phyloP scores from a whole-genome alignment of 257 asterid species.

The Eucommia ulmoides region DNA sequence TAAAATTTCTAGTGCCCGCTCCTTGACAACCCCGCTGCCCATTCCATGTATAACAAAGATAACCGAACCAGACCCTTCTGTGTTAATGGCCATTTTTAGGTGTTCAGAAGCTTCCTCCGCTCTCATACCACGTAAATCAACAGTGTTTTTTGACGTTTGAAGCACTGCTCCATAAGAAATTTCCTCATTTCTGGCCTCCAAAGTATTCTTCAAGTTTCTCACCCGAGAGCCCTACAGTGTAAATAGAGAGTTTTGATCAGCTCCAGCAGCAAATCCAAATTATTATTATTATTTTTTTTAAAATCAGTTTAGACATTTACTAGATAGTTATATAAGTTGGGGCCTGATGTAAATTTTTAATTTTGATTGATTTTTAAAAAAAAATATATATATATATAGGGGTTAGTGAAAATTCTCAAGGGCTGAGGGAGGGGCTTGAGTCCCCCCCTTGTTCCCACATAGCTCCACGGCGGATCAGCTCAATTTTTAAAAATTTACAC shows the following conservation, averaged over 20 bases:
- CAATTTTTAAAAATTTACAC: too few relatives aligned
- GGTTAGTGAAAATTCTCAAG: too few relatives aligned
- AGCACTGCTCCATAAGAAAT: slow-evolving; percentile 46
- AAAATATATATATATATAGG: not conserved
- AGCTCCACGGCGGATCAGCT: too few relatives aligned
- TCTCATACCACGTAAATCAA: slow-evolving; percentile 84
- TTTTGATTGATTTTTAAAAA: too few relatives aligned
- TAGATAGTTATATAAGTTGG: too few relatives aligned
- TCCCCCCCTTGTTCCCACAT: too few relatives aligned
- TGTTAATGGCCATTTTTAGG: slow-evolving; percentile 52
- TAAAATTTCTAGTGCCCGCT: slow-evolving; percentile 43
- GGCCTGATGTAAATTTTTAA: too few relatives aligned
- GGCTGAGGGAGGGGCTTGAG: too few relatives aligned
- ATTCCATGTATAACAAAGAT: slow-evolving; percentile 84
- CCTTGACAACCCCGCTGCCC: slow-evolving; percentile 89
- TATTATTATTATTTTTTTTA: too few relatives aligned
- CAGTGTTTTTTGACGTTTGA: slow-evolving; percentile 66
- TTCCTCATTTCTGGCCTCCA: slow-evolving; percentile 30
- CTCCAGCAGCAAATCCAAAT: too few relatives aligned
- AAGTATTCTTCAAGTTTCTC: slow-evolving; percentile 39
- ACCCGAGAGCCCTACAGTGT: slow-evolving; percentile 31
- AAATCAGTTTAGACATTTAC: too few relatives aligned
- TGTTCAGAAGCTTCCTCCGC: slow-evolving; percentile 62
- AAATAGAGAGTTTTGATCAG: too few relatives aligned
- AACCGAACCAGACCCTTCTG: slow-evolving; percentile 54